These are phyloP conservation scores for Penicillium simplicissimum DNA, from an alignment of 495 filamentous ascomycete species.

Conservation along the genomic window DNA sequence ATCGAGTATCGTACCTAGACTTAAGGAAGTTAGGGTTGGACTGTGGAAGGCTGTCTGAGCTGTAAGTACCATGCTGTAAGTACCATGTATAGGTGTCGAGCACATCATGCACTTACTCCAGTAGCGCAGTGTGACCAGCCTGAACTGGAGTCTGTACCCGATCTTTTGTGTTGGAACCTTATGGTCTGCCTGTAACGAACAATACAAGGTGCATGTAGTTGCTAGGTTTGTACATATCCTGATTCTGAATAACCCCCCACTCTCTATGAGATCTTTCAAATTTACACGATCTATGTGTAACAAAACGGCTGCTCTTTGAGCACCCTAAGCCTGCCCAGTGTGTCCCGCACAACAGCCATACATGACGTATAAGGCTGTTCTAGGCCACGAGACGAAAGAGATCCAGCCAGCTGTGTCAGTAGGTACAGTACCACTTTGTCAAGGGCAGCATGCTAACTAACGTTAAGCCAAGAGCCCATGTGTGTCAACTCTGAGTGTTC, in stretches of 20 bases:
- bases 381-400: neutral
- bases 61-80: neutral
- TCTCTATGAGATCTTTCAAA: neutral
- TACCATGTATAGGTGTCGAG: neutral
- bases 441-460: too few species aligned
- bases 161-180: neutral
- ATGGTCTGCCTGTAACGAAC: neutral
- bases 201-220: neutral
- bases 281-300: neutral
- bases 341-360: neutral
- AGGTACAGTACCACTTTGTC: too few species aligned
- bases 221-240: neutral
- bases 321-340: neutral
- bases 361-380: slow-evolving; percentile 13
- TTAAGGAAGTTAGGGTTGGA: too few species aligned
- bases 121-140: neutral
- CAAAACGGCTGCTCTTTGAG: neutral
- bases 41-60: neutral
- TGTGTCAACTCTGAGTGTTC: too few species aligned
- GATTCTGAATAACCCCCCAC: neutral
- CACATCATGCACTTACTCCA: neutral
- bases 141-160: neutral
- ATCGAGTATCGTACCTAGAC: neutral
- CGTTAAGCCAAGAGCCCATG: too few species aligned
- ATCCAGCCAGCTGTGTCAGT: neutral